These are phyloP conservation scores for Mucor velutinosus DNA, from an alignment of 371 early-diverging fungal genomes.

Conservation along the genomic window DNA sequence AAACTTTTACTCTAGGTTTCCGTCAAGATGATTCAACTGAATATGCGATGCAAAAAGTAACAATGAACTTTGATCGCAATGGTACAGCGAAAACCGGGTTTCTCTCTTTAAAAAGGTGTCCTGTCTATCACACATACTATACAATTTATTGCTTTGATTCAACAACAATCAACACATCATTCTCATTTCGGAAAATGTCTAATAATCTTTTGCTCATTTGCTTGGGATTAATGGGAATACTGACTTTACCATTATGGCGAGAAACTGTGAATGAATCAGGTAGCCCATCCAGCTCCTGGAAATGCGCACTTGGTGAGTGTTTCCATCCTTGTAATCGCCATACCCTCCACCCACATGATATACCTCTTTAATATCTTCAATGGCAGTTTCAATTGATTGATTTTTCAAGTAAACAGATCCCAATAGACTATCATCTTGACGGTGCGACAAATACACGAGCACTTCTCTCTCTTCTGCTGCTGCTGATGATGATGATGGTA, in stretches of 20 bases:
- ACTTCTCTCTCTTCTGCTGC: slow-evolving; percentile 46
- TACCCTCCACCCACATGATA: neutral
- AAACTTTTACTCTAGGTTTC: slow-evolving; percentile 14
- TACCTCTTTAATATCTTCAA: slow-evolving; percentile 50
- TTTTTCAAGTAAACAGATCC: slow-evolving; percentile 59
- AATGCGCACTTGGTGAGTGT: neutral
- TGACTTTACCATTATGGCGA: slow-evolving; percentile 64
- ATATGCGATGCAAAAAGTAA: slow-evolving; percentile 13
- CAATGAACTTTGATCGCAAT: slow-evolving; percentile 17
- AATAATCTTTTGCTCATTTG: slow-evolving; percentile 58
- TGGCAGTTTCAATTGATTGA: slow-evolving; percentile 50
- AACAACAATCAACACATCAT: slow-evolving; percentile 55
- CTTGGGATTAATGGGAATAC: slow-evolving; percentile 65
- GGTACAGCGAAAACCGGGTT: neutral
- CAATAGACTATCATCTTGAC: slow-evolving; percentile 47
- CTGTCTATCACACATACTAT: neutral
- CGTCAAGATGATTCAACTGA: neutral
- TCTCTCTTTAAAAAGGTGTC: neutral
- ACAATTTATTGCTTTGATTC: slow-evolving; percentile 14
- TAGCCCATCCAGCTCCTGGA: slow-evolving; percentile 63
- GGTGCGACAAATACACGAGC: slow-evolving; percentile 43
- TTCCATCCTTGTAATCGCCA: neutral
- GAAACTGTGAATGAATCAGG: slow-evolving; percentile 55
- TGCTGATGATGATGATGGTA: neutral
- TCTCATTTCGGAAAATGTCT: slow-evolving; percentile 55